Conservation (phyloP, 148 eudicot genomes). For the Gaultheria prostrata region DNA sequence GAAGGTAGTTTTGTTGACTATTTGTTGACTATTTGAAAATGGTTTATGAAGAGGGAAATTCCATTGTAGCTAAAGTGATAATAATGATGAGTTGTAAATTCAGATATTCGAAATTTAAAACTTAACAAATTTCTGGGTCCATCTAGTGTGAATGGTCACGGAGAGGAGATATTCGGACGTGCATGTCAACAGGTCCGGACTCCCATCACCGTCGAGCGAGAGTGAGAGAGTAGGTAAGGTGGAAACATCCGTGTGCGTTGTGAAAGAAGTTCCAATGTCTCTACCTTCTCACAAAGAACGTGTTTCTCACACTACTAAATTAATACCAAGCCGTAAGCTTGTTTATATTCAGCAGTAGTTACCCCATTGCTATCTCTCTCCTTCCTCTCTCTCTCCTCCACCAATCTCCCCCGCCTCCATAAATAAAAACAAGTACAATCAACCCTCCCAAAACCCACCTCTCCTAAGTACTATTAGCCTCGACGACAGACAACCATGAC, state of each 20-base stretch:
- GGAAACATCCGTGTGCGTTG: slow-evolving; percentile 13
- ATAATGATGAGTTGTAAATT: too few relatives aligned
- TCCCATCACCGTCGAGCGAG: background rate
- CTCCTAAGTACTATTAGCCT: background rate
- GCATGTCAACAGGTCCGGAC: too few relatives aligned
- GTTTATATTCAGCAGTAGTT: slow-evolving; percentile 5
- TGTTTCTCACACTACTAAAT: background rate
- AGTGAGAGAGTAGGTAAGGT: slow-evolving; percentile 12
- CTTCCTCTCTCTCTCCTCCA: background rate
- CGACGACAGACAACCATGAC: slow-evolving; percentile 20
- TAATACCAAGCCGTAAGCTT: background rate
- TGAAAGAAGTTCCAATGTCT: background rate
- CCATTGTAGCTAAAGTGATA: too few relatives aligned
- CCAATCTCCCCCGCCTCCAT: background rate
- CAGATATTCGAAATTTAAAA: too few relatives aligned
- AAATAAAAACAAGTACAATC: background rate
- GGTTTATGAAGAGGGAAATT: too few relatives aligned
- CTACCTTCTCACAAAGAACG: background rate
- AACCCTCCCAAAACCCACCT: background rate
- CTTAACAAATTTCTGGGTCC: too few relatives aligned
- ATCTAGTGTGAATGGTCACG: too few relatives aligned
- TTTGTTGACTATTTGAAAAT: too few relatives aligned
- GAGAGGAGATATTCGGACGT: too few relatives aligned
- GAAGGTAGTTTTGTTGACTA: too few relatives aligned
- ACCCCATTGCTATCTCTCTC: slow-evolving; percentile 12